Evolutionary conservation across 2,329 filamentous ascomycete genomes (phyloP), one percentile per base, ranked within the genome.

Genomic region (Epichloe festucae): DNA sequence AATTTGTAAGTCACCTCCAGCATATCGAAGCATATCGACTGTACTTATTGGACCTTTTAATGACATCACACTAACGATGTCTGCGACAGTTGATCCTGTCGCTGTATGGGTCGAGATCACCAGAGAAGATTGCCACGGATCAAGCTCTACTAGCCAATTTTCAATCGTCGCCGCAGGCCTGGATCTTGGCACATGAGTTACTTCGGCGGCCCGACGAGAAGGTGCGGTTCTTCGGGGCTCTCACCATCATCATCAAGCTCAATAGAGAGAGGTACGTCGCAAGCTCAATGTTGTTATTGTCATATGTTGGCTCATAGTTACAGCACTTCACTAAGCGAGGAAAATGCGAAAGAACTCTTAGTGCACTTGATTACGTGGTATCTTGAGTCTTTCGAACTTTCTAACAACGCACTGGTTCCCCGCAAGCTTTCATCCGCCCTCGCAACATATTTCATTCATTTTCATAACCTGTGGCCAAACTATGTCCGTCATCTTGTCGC

Each of bases 211-310:
- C 78, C 21, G 82, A 87, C 58, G 78, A 85, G 54, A 84, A 90
- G 60, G 81, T 93, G 58, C 85, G 86, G 57, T 97, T 97, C 69
- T 95, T 95, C 64, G 93, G 89, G 14, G 91, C 90, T 34, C 75
- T 96, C 53, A 97, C 91, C 0, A 85, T 96, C 58, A 94, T 89
- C 48, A 82, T 97, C 60, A 98, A 97, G 70, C 79, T 97, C 53
- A 96, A 97, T 64, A 85, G 84, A n/a, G 88, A 93, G 63, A 88
- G 83, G 85, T 86, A 70, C 38, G 51, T 50, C 31, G 14, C 43
- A 14, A 14, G 35, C 42, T 39, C 27, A 56, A 73, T 61, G 11
- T 31, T 53, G 10, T 50, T 61, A 12, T 31, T 53, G 14, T 50
- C n/a, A 12, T 44, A n/a, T 21, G 5, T 12, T 40, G 42, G 43